Evolutionary conservation across 2,329 filamentous ascomycete genomes (phyloP), one percentile per base, ranked within the genome.

Genomic region (Leptographium radiaticola): DNA sequence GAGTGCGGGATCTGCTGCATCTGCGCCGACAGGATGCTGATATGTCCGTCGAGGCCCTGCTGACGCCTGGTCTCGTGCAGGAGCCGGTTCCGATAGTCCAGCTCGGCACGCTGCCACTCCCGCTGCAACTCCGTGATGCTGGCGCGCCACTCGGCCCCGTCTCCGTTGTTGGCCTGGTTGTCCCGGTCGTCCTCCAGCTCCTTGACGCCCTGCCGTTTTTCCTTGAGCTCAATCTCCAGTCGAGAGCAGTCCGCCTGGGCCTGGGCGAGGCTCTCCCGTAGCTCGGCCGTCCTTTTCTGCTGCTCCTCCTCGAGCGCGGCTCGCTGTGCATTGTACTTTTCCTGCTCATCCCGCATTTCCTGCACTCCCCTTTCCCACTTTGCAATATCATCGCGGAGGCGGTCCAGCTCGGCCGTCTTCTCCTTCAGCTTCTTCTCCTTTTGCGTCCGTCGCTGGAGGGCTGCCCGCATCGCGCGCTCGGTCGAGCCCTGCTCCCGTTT

Each of bases 401-500:
- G 89, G 59, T 79, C 71, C 53, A 82, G 76, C 64, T 89, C 85
- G 16, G 75, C 74, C 61, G 81, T 76, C 65, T 84, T 88, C 51
- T 88, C 81, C 60, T 79, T 80, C 51, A 90, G 64, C 10, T 77
- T 62, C 61, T 83, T 83, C 63, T 96, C 88, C 63, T 87, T 87
- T 63, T 90, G 87, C 1, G 79, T 76, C 61, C 85, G 87, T 56
- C 86, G 84, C 58, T 85, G 87, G 64, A 94, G 86, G 1, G 87
- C 85, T 6, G 82, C 78, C 49, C 89, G 82, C 72, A 94, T 95
- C 59, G 87, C 76, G 52, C 88, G 82, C 66, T 94, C 89, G 7
- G 90, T 81, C 47, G 80, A 81, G 52, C 87, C 84, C 52, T 94
- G 83, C 64, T 91, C 84, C 58, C 85, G 85, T 63, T 86, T 88